Evolutionary conservation across 2,329 filamentous ascomycete genomes (phyloP).

Genomic region (Teratosphaeria gauchensis): DNA sequence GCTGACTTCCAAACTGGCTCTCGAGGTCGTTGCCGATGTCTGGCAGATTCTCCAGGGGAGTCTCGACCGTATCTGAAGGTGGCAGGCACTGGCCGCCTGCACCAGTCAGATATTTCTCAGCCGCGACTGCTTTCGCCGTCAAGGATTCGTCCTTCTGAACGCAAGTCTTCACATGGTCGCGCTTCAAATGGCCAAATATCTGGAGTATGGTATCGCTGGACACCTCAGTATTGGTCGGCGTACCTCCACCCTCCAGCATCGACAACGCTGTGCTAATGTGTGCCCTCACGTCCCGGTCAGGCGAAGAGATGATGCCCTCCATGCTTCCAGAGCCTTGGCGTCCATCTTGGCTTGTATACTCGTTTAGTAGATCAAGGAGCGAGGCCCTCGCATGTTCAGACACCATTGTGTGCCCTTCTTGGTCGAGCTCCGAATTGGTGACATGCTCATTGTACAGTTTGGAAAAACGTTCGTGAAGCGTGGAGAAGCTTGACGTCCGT

Average conservation of each 20-base stretch:
- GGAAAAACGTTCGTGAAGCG: constrained; percentile 7
- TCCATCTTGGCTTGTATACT: constrained; percentile 8
- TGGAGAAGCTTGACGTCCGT: constrained; percentile 2
- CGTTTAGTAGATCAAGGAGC: constrained; percentile 9
- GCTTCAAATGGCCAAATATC: constrained; percentile 12
- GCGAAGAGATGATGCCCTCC: neutral
- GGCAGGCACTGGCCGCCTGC: neutral
- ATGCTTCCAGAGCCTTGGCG: constrained; percentile 2
- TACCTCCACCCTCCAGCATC: constrained; percentile 15
- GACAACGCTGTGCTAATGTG: constrained; percentile 13
- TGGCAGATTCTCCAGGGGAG: too few relatives aligned
- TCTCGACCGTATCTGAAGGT: neutral
- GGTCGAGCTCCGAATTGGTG: neutral
- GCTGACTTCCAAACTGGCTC: neutral
- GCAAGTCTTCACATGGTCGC: constrained; percentile 6
- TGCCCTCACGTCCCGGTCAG: constrained; percentile 7
- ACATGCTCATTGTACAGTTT: constrained; percentile 4
- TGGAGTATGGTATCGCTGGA: constrained; percentile 8
- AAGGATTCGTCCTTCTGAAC: constrained; percentile 4
- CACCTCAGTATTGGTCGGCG: constrained; percentile 5
- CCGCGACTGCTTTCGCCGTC: constrained; percentile 7
- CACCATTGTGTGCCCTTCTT: neutral
- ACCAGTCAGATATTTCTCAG: constrained; percentile 7
- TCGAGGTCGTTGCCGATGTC: neutral
- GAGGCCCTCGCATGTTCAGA: constrained; percentile 5